Base-by-base conservation (phyloP, 495 filamentous ascomycete species). In the Penicillium silybi region DNA sequence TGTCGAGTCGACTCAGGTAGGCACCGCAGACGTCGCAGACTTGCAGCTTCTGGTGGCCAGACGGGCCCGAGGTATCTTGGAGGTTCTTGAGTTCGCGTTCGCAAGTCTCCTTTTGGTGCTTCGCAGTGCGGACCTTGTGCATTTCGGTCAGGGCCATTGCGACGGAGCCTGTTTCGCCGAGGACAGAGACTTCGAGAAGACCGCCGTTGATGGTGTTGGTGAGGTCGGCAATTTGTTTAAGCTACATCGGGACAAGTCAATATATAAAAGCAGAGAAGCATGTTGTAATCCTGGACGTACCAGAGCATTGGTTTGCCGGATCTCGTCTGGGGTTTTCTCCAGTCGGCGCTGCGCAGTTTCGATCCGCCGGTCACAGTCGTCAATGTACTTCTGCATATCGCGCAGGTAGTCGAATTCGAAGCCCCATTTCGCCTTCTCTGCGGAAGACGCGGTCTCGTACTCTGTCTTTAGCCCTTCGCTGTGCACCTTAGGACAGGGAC, bases 21-120 rank as follows among this genome's bases (percentile, higher is more conserved):
- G 93, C 93, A 44, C 87, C 92, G 71, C 93, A 98, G 1, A 97
- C 95, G 69, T 98, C 93, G 79, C 93, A 98, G 17, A 98, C 93
- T 69, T 97, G 95, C 45, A 98, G 75, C 62, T 97, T 97, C 74
- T 98, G 93, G 72, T 98, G 93, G 10, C 93, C 93, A 10, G 83
- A 88, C 0, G 93, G 93, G 0, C 93, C 93, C 25, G 84, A 86
- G 1, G 91, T 96, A 63, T 98, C 93, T 47, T 84, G 84, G 26
- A 98, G 80, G n/a, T 83, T 81, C 74, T 96, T 96, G 27, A 98
- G 78, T 61, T 97, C 91, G 22, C 85, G 83, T 71, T 97, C 93
- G 58, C 84, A 85, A 46, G 88, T 87, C 46, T 86, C 84, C 70
- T 96, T 96, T 58, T 84, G 81, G 52, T 86, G 82, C 66, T 92